Evolutionary conservation across 2,329 filamentous ascomycete genomes (phyloP), one percentile per base, ranked within the genome.

Genomic region (Tolypocladium tundrense): DNA sequence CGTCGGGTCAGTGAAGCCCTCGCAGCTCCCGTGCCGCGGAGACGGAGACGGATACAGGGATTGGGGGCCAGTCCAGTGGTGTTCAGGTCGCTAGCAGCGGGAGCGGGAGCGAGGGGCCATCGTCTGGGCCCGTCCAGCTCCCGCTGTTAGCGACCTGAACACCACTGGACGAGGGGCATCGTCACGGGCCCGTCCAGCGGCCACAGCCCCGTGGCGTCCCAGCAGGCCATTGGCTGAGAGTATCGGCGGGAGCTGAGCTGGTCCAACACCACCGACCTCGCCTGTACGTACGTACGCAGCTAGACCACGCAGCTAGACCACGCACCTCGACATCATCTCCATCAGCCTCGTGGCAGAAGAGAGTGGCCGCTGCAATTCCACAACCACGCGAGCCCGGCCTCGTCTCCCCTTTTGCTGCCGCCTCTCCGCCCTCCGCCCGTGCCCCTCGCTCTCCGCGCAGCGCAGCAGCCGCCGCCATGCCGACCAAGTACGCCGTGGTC

Each of bases 401-500:
- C 48, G 31, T 21, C 48, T 27, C 45, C 31, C 27, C 48, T n/a
- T n/a, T 16, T 19, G 27, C n/a, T 37, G 37, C 40, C 41, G 19
- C 51, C 27, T 40, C 51, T 10, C 39, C 27, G 42, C 33, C 41
- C 48, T 14, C 41, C 39, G 52, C 31, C 54, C 53, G 43, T 55
- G 48, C 60, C 53, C 52, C 56, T 35, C 31, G 48, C 48, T 16
- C 48, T 43, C 48, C 45, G 41, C 57, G 27, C 48, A n/a, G 10
- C 21, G 31, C 48, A 9, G 13, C 58, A 4, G 27, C 39, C 39
- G 24, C 55, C 65, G 61, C 53, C 61, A 81, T 81, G 79, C 70
- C 77, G 57, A 71, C 75, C 65, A 91, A 85, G 69, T 97, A 96
- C 79, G 84, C 92, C 66, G 83, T 97, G 68, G 82, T 97, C 66